A percentile compares a stretch with the other conserved stretches of the same genome.
These are phyloP conservation scores for Erysimum cheiri DNA, from an alignment of 441 rosid genomes.

Conservation along the genomic window DNA sequence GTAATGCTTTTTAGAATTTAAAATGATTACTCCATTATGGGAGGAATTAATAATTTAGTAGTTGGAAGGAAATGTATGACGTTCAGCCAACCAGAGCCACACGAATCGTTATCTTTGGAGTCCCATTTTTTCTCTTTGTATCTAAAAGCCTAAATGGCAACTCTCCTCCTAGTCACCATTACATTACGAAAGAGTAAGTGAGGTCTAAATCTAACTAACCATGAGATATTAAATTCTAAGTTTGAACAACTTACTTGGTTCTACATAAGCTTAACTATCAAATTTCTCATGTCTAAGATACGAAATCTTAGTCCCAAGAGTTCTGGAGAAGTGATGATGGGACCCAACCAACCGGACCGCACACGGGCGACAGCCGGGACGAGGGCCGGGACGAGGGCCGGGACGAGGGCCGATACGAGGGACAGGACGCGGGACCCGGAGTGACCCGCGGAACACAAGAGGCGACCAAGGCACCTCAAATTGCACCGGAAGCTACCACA, in stretches of 20 bases:
- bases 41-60: neutral
- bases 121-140: neutral
- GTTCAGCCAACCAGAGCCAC: neutral
- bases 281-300: neutral
- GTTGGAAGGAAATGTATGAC: neutral
- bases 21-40: neutral
- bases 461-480: too few species aligned
- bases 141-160: neutral
- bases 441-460: too few species aligned
- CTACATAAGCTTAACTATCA: neutral
- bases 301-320: too few species aligned
- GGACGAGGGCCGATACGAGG: too few species aligned
- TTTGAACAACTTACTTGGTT: neutral
- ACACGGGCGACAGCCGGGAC: too few species aligned
- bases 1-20: neutral
- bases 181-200: neutral
- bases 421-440: too few species aligned
- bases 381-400: too few species aligned
- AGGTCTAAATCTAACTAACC: neutral
- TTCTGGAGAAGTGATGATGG: too few species aligned
- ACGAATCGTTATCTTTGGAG: neutral
- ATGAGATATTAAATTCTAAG: neutral
- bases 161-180: neutral
- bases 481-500: too few species aligned
- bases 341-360: too few species aligned